Conservation (phyloP, 2,329 filamentous ascomycete genomes). For the Scedosporium boydii region DNA sequence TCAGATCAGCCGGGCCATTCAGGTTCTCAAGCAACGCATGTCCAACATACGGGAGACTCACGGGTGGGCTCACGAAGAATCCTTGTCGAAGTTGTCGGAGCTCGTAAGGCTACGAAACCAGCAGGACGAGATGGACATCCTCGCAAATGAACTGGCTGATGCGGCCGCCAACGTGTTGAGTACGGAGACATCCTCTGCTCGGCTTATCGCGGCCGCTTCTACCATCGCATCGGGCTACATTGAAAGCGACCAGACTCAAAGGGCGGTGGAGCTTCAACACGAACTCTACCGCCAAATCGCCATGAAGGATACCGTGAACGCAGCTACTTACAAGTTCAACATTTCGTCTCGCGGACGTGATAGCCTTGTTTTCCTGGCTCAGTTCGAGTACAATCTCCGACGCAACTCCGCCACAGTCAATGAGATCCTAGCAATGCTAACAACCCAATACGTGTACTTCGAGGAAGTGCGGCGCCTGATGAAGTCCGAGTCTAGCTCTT, state of each 20-base stretch:
- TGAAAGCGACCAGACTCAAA: constrained; percentile 19
- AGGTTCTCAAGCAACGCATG: constrained; percentile 20
- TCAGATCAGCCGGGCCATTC: constrained; percentile 20
- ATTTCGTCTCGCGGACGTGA: constrained; percentile 22
- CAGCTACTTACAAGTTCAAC: constrained; percentile 19
- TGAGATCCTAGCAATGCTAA: constrained; percentile 31
- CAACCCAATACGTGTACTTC: constrained; percentile 30
- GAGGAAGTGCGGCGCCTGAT: constrained; percentile 26
- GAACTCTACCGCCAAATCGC: constrained; percentile 28
- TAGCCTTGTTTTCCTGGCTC: constrained; percentile 31
- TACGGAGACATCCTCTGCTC: constrained; percentile 17
- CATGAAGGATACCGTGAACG: constrained; percentile 22
- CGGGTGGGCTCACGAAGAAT: constrained; percentile 28
- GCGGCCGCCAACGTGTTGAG: constrained; percentile 22
- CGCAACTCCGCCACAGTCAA: constrained; percentile 23
- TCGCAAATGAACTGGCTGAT: constrained; percentile 22
- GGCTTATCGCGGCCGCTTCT: constrained; percentile 22
- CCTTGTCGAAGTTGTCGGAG: constrained; percentile 24
- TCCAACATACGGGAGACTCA: constrained; percentile 19
- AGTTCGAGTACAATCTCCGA: constrained; percentile 29
- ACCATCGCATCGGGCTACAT: constrained; percentile 27
- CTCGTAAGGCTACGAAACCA: constrained; percentile 23
- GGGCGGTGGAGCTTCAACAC: constrained; percentile 21
- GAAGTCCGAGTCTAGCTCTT: constrained; percentile 22
- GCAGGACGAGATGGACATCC: constrained; percentile 20